Evolutionary conservation across 2,329 filamentous ascomycete species (phyloP), one percentile per base, ranked within the genome.

Genomic region (Microdochium bolleyi): DNA sequence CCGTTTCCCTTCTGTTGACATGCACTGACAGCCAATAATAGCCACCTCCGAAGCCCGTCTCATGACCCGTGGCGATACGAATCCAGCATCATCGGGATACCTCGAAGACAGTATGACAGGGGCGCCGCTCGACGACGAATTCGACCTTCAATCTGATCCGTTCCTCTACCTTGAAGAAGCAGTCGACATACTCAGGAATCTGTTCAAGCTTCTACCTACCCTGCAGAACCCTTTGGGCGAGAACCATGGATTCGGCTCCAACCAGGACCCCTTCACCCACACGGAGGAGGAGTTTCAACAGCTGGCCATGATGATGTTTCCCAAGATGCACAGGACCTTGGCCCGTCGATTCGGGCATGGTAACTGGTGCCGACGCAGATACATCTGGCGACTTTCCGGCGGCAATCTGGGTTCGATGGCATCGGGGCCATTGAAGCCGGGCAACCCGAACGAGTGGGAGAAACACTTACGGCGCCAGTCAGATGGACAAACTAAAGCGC

Each of bases 351-450:
- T 56, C 19, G 49, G 24, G 2, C 48, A 25, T 19, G 49, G 14
- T 16, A 53, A 52, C 48, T 48, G 53, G 51, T 25, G 51, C n/a
- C 27, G 53, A 30, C 48, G 53, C 16, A 53, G 54, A 19, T 37
- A 46, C 41, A 46, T 46, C 41, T 46, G 41, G 41, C 41, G 41
- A 7, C 41, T 46, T 7, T 46, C 41, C 3, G 41, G 41, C 19
- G 41, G 41, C 8, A 46, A 22, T 22, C 41, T 19, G 4, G 49
- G 25, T 27, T 51, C 49, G 19, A 38, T 32, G 49, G 22, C 27
- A 8, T 27, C 14, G n/a, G 24, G 24, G 14, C 27, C 24, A 11
- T 14, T 51, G 38, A 49, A 46, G 41, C 41, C 21, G 41, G 19
- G n/a, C 7, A 8, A 19, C 19, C 19, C 41, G 22, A 19, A 3